Conservation (phyloP, 176 grass and related monocot genomes). For the Hsuehochloa calcarea region DNA sequence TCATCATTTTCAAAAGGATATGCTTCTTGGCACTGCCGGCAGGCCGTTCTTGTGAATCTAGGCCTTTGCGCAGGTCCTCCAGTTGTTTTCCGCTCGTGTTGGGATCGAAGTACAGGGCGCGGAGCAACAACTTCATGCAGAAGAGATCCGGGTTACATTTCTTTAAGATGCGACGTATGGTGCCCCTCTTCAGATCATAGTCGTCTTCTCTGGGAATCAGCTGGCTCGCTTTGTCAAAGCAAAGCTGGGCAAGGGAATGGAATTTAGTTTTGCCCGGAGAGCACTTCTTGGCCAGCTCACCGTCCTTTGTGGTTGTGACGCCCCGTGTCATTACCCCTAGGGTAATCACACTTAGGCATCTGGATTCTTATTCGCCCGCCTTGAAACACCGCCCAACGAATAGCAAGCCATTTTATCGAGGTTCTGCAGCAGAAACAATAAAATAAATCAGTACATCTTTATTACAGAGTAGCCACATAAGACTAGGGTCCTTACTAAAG, state of each 20-base stretch:
- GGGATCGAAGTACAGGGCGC: not conserved
- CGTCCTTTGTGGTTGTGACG: not conserved
- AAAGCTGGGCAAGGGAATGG: not conserved
- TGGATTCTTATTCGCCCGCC: too few relatives aligned
- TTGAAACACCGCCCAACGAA: too few relatives aligned
- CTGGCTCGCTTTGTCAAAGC: not conserved
- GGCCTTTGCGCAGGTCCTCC: not conserved
- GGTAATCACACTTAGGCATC: too few relatives aligned
- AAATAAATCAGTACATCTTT: too few relatives aligned
- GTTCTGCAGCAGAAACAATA: too few relatives aligned
- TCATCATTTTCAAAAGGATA: not conserved
- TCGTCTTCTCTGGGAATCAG: not conserved
- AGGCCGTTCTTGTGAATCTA: too few relatives aligned
- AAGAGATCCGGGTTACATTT: not conserved
- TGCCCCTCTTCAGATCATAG: not conserved
- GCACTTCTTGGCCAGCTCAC: not conserved
- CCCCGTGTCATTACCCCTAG: too few relatives aligned
- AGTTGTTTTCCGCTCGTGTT: not conserved
- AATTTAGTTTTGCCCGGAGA: not conserved
- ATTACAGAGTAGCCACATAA: too few relatives aligned
- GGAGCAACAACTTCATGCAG: constrained; percentile 18
- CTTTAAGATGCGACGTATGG: not conserved
- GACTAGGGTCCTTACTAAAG: too few relatives aligned
- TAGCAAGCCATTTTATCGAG: too few relatives aligned
- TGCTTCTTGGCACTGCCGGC: too few relatives aligned